Evolutionary conservation across 2,329 filamentous ascomycete species (phyloP), one percentile per base, ranked within the genome.

Genomic region (Fusarium sp.): DNA sequence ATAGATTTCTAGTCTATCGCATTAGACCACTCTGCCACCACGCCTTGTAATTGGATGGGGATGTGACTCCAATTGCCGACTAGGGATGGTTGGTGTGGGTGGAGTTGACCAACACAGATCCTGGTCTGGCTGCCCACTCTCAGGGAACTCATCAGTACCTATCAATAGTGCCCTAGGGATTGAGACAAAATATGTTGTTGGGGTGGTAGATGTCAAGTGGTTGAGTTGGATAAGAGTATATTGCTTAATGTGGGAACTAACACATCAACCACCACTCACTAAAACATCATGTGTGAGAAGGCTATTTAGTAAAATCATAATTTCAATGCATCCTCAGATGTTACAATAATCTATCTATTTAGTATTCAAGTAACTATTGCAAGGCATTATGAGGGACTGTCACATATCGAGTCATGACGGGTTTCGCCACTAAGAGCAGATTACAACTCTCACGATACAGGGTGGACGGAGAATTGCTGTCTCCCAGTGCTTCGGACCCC

Each of bases 1-100:
- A 70, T 70, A 71, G 67, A 71, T 71, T 71, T 71, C 69, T 71
- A 71, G 69, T 71, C 67, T 71, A 70, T 70, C 69, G 69, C 67
- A 70, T 71, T 71, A 71, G 68, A 71, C 69, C 69, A 71, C 69
- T 71, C 69, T 70, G 69, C 69, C 69, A 71, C 69, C 66, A 64
- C 67, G 69, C 69, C 69, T 71, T 63, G 12, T 66, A 2, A 70
- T 70, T 70, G 62, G 66, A 20, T 70, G 22, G 5, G 6, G 9
- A 24, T 12, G 2, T 1, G 5, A 8, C 6, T 16, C 11, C n/a
- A 55, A 55, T 62, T 14, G 17, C 10, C 10, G 16, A 24, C 22
- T 57, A 57, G 10, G 53, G 3, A 60, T 14, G n/a, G 11, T 22
- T n/a, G 14, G 17, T 12, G 17, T 2, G 27, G 27, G 46, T 51